phyloP scores from a whole-genome alignment of 176 grass and related monocot species.

The Triticum dicoccoides region DNA sequence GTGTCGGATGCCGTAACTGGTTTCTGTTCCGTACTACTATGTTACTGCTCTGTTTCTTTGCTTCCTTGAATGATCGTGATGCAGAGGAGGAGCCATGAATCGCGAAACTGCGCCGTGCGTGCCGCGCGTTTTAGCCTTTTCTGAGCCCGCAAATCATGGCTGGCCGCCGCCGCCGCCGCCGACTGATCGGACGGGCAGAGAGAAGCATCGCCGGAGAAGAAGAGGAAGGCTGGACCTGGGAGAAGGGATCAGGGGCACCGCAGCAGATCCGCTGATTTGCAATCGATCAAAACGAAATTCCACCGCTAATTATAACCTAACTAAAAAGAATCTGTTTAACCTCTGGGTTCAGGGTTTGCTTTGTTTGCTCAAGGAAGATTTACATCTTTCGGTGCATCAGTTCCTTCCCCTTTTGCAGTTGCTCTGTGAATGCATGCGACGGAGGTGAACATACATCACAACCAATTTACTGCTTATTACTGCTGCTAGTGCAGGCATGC shows the following conservation, averaged over 20 bases:
- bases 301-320: not conserved
- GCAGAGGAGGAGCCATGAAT: not conserved
- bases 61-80: not conserved
- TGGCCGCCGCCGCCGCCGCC: no score
- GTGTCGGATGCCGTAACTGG: not conserved
- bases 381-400: not conserved
- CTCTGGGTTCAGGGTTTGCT: not conserved
- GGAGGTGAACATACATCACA: not conserved
- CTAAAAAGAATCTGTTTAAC: not conserved
- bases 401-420: not conserved
- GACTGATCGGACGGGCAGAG: not conserved
- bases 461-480: not conserved
- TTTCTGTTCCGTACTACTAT: not conserved
- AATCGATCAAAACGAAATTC: not conserved
- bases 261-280: no score
- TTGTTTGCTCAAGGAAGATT: not conserved
- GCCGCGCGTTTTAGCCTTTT: no score
- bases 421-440: not conserved
- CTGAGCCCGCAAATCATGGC: no score
- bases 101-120: not conserved
- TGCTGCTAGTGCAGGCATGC: no score
- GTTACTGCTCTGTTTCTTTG: not conserved
- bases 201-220: no score
- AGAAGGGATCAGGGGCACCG: no score
- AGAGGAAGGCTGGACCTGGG: no score